Evolutionary conservation across 2,329 filamentous ascomycete genomes (phyloP).

Genomic region (Epicoccum nigrum): DNA sequence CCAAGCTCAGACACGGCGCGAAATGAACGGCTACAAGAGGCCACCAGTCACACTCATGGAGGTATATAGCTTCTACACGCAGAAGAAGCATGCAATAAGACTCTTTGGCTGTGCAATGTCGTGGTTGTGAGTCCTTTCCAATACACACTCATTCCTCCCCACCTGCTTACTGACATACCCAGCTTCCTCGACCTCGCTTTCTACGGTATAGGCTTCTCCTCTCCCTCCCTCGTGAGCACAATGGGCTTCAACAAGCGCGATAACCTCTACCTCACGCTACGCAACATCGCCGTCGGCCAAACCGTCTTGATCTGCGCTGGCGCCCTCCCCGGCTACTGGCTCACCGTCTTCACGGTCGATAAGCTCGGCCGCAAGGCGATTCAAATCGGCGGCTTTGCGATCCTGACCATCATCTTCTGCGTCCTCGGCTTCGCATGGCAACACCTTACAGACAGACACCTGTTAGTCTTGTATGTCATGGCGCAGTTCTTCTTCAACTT

Average conservation of each 20-base stretch:
- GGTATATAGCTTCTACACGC: constrained; percentile 71
- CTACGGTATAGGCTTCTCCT: constrained; percentile 71
- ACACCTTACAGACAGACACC: constrained; percentile 49
- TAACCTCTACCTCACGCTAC: constrained; percentile 71
- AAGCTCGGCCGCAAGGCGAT: constrained; percentile 79
- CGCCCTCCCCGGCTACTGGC: constrained; percentile 82
- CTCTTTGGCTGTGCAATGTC: constrained; percentile 78
- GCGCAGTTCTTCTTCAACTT: constrained; percentile 62
- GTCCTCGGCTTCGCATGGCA: constrained; percentile 58
- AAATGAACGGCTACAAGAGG: constrained; percentile 44
- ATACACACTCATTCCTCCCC: not conserved
- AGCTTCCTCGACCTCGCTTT: constrained; percentile 66
- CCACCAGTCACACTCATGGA: constrained; percentile 55
- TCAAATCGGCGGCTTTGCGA: constrained; percentile 63
- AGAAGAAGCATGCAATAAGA: constrained; percentile 72
- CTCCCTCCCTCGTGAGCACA: constrained; percentile 70
- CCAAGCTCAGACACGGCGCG: constrained; percentile 61
- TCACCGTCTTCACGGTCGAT: constrained; percentile 76
- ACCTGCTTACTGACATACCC: constrained; percentile 1
- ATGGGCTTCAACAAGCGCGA: constrained; percentile 72
- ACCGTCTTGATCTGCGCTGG: constrained; percentile 79
- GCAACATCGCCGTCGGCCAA: constrained; percentile 79
- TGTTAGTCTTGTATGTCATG: constrained; percentile 56
- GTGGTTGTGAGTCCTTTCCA: constrained; percentile 64
- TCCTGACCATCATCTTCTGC: constrained; percentile 57